A percentile compares a stretch with the other conserved stretches of the same genome.
Conservation (phyloP, 2,329 filamentous ascomycete species). For the Trichophaea hybrida region DNA sequence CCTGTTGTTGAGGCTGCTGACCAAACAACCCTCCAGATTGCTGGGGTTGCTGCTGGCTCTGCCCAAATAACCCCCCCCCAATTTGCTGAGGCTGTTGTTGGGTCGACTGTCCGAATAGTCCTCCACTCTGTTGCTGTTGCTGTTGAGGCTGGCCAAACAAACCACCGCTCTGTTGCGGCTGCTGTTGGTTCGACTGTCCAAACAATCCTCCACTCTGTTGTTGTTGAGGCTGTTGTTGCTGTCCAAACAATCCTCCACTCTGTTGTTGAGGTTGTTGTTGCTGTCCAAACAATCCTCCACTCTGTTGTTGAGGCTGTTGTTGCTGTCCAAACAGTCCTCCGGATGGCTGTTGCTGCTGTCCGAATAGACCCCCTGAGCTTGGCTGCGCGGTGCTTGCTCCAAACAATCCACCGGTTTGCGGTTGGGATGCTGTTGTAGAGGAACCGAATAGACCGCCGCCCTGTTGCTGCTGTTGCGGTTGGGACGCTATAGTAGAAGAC, state of each 20-base stretch:
- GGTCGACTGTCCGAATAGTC: constrained; percentile 31
- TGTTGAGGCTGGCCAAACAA: constrained; percentile 25
- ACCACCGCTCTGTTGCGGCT: constrained; percentile 25
- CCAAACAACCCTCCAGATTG: constrained; percentile 12
- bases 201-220: constrained; percentile 29
- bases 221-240: constrained; percentile 24
- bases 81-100: constrained; percentile 28
- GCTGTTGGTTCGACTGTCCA: constrained; percentile 28
- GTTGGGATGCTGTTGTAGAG: constrained; percentile 6
- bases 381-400: neutral
- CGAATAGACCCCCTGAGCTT: neutral
- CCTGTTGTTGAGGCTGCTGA: constrained; percentile 7
- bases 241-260: too few species aligned
- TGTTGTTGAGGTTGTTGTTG: too few species aligned
- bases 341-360: too few species aligned
- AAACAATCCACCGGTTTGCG: neutral
- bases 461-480: neutral
- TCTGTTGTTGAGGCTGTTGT: constrained; percentile 23
- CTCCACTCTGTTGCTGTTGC: constrained; percentile 29
- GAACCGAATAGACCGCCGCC: constrained; percentile 18
- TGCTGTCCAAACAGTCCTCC: too few species aligned
- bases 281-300: constrained; percentile 26
- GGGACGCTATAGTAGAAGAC: neutral
- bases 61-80: constrained; percentile 8
- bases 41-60: constrained; percentile 24